Evolutionary conservation across 768 basidiomycete genomes (phyloP), one percentile per base, ranked within the genome.

Genomic region (Daedaleopsis sinensis): DNA sequence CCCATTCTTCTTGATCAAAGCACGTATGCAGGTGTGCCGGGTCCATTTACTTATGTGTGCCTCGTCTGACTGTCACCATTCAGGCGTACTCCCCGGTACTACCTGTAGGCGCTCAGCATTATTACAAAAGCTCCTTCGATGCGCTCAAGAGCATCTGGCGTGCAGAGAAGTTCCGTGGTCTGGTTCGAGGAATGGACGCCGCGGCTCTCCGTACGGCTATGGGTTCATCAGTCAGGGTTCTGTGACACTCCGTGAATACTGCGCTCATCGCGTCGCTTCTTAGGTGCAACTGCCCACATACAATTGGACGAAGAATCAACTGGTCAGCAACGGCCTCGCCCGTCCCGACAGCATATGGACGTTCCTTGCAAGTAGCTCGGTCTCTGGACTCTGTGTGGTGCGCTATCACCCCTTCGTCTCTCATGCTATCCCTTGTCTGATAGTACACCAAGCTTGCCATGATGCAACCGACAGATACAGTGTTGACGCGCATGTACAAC

Each of bases 381-480:
- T 98, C 42, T 96, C 94, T 13, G 96, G 97, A 19, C 78, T 87
- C 21, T 98, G 95, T 73, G 96, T 98, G 54, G 93, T 94, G 80
- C 62, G 91, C 82, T 47, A 52, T 37, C 50, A 35, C 36, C 21
- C 50, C 16, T 46, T 23, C 46, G 24, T 18, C 18, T 16, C 11
- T 9, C 23, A 16, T 12, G 7, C 18, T 23, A 32, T 32, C 27
- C 27, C 18, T 19, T 38, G 7, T 27, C 54, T 58, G 21, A 42
- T 52, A 68, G 39, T 64, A 43, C 55, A 53, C 62, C 10, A 58
- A 95, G 90, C 90, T 92, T 64, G 70, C 94, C 7, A 90, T 88
- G 54, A 98, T 98, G 96, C 96, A 98, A 75, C 94, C 94, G 9
- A 93, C 93, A 9, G 93, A 94, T 72, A 94, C 93, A 24, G 94